These are phyloP conservation scores for Ascosphaera aggregata DNA, from an alignment of 2,329 filamentous ascomycete genomes.

Conservation along the genomic window DNA sequence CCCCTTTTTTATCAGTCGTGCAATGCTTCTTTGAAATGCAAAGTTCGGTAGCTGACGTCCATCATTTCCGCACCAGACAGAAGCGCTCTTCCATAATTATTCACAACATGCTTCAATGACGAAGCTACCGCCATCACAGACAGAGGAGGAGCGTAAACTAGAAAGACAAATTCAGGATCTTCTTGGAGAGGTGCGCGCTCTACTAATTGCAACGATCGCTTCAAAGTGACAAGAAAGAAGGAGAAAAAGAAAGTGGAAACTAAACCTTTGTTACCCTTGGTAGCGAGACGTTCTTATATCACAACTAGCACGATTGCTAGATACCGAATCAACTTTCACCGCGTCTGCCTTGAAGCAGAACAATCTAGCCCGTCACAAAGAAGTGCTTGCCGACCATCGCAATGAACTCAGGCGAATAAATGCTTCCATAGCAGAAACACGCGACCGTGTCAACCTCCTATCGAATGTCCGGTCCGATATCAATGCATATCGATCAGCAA, in stretches of 20 bases:
- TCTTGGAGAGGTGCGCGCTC: slow-evolving; percentile 45
- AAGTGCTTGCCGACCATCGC: slow-evolving; percentile 70
- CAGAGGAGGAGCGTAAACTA: slow-evolving; percentile 58
- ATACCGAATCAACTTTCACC: slow-evolving; percentile 70
- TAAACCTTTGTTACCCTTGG: too few species aligned
- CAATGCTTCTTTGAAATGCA: neutral
- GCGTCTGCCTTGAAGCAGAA: slow-evolving; percentile 93
- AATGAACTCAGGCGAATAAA: slow-evolving; percentile 59
- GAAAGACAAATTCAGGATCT: slow-evolving; percentile 68
- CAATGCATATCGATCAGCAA: slow-evolving; percentile 59
- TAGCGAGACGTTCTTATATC: slow-evolving; percentile 62
- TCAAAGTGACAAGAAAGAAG: too few species aligned
- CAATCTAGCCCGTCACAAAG: slow-evolving; percentile 75
- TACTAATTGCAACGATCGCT: slow-evolving; percentile 1
- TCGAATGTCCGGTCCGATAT: slow-evolving; percentile 84
- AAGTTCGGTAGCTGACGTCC: slow-evolving; percentile 2
- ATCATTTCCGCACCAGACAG: slow-evolving; percentile 35
- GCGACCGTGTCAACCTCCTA: slow-evolving; percentile 74
- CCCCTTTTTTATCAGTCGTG: slow-evolving; percentile 1
- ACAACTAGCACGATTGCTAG: slow-evolving; percentile 70
- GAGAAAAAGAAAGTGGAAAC: too few species aligned
- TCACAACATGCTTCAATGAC: slow-evolving; percentile 70
- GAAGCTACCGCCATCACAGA: slow-evolving; percentile 60
- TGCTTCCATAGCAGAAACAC: slow-evolving; percentile 47
- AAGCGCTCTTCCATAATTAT: slow-evolving; percentile 46